Base-by-base conservation (phyloP, 108 stramenopile species). In the Nitzschia inconspicua region DNA sequence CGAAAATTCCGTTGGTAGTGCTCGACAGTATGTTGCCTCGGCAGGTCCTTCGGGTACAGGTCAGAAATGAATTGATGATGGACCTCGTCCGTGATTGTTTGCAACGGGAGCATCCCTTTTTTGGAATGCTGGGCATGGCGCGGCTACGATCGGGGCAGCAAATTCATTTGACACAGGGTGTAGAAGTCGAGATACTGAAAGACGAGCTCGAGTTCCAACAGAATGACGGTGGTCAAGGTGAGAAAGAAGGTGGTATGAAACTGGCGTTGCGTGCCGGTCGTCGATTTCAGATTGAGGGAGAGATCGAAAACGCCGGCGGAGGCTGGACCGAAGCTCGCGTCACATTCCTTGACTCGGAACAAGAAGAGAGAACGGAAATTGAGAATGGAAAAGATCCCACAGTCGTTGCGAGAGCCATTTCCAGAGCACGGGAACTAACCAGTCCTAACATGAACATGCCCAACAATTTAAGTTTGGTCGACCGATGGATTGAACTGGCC, bases 1-100 rank as follows among this genome's bases (percentile, higher is more conserved):
- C 60, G 31, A 77, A 48, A 23, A 22, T 86, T 6, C 83, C 87
- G 0, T 49, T 88, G 18, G 79, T 88, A 13, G 79, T 88, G 8
- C 47, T 88, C 23, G 87, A 88, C 46, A 44, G 70, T 6, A 85
- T 88, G 87, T 57, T 88, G 10, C 87, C 87, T 16, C 72, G 82
- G 42, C 87, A 88, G 63, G 77, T 82, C 11, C 51, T 88, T 8
- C 63, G 72, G 30, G 59, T 88, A 13, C 66, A 78, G 53, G 73
- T 84, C 39, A 68, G 75, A 11, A 82, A 89, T 51, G 65, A 53
- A 20, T 51, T 79, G 2, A 54, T 89, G 5, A 80, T 78, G 25
- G 62, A 75, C 25, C 65, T 89, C 14, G 70, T 89, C 31, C 64
- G 57, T 40, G 54, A 62, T 26, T 78, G 78, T 7, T 10, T 83